Evolutionary conservation across 306 rosid species (phyloP), one percentile per base, ranked within the genome.

Genomic region (Dicorynia guianensis): DNA sequence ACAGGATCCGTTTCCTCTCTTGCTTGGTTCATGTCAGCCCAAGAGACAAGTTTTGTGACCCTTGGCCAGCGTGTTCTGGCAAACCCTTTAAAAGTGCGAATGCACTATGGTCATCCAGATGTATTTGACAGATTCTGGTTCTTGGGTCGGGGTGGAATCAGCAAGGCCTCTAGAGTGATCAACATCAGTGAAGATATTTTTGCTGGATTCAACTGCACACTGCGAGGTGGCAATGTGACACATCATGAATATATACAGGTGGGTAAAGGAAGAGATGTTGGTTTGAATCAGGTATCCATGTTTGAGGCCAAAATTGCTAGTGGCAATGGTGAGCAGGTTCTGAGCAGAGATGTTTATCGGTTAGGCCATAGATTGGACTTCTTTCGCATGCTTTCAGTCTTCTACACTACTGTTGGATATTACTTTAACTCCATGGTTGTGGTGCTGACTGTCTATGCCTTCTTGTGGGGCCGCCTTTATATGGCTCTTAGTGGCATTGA

Each of bases 1-100:
- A 94, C 98, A 11, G 98, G 98, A 34, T 94, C 98, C 8, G 98
- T 94, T 60, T 94, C 98, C 25, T 94, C 98, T 33, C 94, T 94
- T 77, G 98, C 98, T 76, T 87, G 96, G 97, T 93, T 93, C 88
- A 93, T 93, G 97, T 93, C 98, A 35, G 93, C 97, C 5, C 98
- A 93, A 79, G 98, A 93, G 81, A 87, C 92, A 63, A 88, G 84
- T 87, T 93, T 91, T 72, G 98, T 93, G 85, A 93, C 98, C 34
- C 79, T 93, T 80, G 97, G 93, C 54, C 98, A 93, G 86, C 93
- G 98, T 40, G 96, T 93, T 79, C 72, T 93, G 66, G 97, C 98
- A 78, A 93, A 89, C 79, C 98, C 98, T 54, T 85, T 93, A 77
- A 93, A 93, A 84, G 93, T 91, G 52, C 83, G 98, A 77, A 93